Percentiles rank a stretch among this genome's conserved stretches.
These are phyloP conservation scores for Nigrospora oryzae DNA, from an alignment of 2,329 filamentous ascomycete species.

Conservation along the genomic window DNA sequence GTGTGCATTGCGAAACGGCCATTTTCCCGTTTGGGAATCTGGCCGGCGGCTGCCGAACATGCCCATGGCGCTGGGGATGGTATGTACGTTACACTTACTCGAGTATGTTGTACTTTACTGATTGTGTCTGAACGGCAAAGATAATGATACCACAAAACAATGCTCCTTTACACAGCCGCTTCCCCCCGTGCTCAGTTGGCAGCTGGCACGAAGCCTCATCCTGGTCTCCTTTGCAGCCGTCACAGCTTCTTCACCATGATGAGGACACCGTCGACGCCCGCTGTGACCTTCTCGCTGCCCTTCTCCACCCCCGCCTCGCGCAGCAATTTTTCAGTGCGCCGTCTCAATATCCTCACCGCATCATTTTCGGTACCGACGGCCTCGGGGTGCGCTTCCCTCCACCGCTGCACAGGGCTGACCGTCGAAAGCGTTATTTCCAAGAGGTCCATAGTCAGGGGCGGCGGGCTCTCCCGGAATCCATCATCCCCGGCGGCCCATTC, in stretches of 20 bases:
- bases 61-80: no score
- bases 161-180: no score
- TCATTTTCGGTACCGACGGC: slow-evolving; percentile 24
- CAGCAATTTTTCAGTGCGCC: slow-evolving; percentile 11
- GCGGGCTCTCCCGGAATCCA: slow-evolving; percentile 16
- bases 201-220: no score
- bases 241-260: slow-evolving; percentile 4
- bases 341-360: slow-evolving; percentile 20
- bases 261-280: neutral
- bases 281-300: slow-evolving; percentile 21
- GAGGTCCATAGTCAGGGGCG: slow-evolving; percentile 10
- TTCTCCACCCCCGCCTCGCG: slow-evolving; percentile 24
- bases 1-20: no score
- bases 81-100: no score
- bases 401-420: slow-evolving; percentile 27
- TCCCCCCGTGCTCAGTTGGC: no score
- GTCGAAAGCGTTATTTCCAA: slow-evolving; percentile 20
- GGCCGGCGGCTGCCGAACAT: no score
- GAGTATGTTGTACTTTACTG: no score
- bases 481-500: slow-evolving; percentile 27
- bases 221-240: no score
- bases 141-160: no score
- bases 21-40: no score
- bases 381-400: slow-evolving; percentile 28
- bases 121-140: no score